These are phyloP conservation scores for Blechomonas ayalai DNA, from an alignment of 208 protist genomes.

Conservation along the genomic window DNA sequence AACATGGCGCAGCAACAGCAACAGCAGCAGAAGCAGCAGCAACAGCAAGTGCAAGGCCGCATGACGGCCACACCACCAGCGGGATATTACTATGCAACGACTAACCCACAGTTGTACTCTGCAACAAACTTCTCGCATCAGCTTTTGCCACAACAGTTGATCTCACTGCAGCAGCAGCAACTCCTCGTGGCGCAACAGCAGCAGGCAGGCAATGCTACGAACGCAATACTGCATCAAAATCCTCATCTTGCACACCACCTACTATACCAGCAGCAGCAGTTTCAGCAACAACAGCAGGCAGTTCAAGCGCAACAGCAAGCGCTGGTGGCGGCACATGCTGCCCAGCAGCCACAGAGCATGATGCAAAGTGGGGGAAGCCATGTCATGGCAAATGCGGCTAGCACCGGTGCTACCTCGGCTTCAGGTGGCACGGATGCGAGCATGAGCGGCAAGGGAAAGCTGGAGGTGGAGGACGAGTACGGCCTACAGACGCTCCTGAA, in stretches of 20 bases:
- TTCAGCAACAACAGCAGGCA: conserved; percentile 6
- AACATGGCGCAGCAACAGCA: background rate
- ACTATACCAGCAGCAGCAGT: conserved; percentile 8
- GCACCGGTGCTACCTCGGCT: background rate
- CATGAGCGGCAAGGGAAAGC: conserved; percentile 19
- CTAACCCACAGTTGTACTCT: background rate
- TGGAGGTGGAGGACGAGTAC: conserved; percentile 68
- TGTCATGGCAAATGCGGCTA: background rate
- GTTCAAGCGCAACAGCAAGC: background rate
- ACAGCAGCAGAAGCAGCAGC: conserved; percentile 4
- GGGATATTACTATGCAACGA: too few species aligned
- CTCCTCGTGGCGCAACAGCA: conserved; percentile 7
- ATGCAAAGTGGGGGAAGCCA: conserved; percentile 3
- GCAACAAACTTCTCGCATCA: too few species aligned
- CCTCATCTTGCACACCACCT: conserved; percentile 5
- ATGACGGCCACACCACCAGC: too few species aligned
- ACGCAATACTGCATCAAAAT: conserved; percentile 12
- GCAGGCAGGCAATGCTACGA: conserved; percentile 7
- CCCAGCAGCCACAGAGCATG: background rate
- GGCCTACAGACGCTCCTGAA: conserved; percentile 48
- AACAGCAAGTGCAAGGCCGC: conserved; percentile 14
- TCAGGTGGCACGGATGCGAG: background rate
- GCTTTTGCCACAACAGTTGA: background rate
- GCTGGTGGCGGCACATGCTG: conserved; percentile 5
- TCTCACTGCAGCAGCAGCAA: conserved; percentile 13